Evolutionary conservation across 495 filamentous ascomycete species (phyloP), one percentile per base, ranked within the genome.

Genomic region (Letharia lupina): DNA sequence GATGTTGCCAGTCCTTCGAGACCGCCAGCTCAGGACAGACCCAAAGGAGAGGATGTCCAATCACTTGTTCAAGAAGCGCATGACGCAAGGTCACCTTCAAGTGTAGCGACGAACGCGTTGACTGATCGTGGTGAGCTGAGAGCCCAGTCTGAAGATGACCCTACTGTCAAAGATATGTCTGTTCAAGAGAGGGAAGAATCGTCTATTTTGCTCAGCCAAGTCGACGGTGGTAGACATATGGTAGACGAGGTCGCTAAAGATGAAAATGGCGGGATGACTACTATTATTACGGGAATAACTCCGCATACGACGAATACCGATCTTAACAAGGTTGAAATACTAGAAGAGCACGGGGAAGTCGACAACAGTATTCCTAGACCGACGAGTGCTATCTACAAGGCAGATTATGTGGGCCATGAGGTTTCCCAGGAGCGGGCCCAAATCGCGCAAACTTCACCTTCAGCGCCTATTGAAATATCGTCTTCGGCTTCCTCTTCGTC

Each of bases 1-100:
- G 77, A 80, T 12, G 77, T 78, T 28, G 11, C n/a, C 2, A 57
- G 35, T 28, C 28, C 52, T 4, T 57, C 42, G 41, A 50, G 35
- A 18, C 3, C 41, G n/a, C 18, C 16, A 60, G 28, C 15, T 45
- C 62, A 48, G 3, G 41, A 50, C 0, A 33, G 12, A 37, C 4
- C 3, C 20, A 48, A 13, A 15, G 56, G 11, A 35, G 31, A 23
- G 44, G 13, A 18, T 28, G 18, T 37, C 16, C 12, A 18, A 23
- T n/a, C 42, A 7, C 1, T 8, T 39, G 16, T 57, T 59, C 54
- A 50, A 18, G 33, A 33, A 56, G 52, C 28, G 31, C 31, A 56
- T 56, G 6, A 13, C 15, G 16, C 13, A 56, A 4, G 28, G 52
- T 56, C 52, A 15, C 23, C 31, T 56, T 56, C 52, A 56, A 35